Evolutionary conservation across 768 basidiomycete genomes (phyloP).

Genomic region (Amyloporia xantha): DNA sequence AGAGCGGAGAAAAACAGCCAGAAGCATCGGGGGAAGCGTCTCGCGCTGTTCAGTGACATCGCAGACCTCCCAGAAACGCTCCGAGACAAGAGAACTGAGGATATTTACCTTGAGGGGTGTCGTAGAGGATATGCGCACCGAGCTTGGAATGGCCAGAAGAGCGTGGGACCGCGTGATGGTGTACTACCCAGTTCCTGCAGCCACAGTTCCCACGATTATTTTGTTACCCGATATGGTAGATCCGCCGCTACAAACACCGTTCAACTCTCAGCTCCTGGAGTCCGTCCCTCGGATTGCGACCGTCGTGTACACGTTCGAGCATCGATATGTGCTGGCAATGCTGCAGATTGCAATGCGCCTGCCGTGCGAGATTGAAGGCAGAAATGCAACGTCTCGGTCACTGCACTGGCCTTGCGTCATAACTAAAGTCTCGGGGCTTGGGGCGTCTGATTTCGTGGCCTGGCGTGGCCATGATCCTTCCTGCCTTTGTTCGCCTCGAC

Average conservation of each 20-base stretch:
- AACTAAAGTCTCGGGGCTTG: background rate
- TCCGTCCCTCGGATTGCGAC: background rate
- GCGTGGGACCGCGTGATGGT: conserved; percentile 25
- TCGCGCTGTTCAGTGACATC: too few relatives aligned
- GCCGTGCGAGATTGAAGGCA: too few relatives aligned
- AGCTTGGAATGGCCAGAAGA: conserved; percentile 15
- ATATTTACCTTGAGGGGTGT: conserved; percentile 34
- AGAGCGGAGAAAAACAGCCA: conserved; percentile 4
- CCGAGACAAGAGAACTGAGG: too few relatives aligned
- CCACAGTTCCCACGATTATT: conserved; percentile 32
- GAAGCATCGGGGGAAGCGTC: conserved; percentile 1
- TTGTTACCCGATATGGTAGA: conserved; percentile 8
- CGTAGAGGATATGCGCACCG: conserved; percentile 25
- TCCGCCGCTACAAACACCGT: background rate
- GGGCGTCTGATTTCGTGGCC: background rate
- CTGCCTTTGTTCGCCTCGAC: background rate
- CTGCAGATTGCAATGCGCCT: too few relatives aligned
- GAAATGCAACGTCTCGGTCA: background rate
- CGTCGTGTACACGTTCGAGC: background rate
- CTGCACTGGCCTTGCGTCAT: background rate
- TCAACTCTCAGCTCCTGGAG: background rate
- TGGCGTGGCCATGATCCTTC: background rate
- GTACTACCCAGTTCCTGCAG: conserved; percentile 37
- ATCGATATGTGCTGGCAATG: background rate
- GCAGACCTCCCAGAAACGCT: too few relatives aligned